Conservation (phyloP, 768 basidiomycete genomes). For the Auriscalpium vulgare region DNA sequence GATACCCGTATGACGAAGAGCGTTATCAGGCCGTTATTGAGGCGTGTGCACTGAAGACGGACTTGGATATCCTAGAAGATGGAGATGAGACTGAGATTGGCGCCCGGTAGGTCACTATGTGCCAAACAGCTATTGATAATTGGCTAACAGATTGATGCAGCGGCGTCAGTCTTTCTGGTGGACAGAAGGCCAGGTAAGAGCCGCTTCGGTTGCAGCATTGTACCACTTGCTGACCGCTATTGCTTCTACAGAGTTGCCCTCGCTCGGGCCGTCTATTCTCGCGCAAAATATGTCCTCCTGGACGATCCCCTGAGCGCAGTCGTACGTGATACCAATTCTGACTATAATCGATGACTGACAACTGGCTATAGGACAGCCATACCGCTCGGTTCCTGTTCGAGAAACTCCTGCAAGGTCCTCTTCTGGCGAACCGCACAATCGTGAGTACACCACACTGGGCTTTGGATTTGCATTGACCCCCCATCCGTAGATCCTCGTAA, state of each 20-base stretch:
- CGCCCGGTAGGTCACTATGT: conserved; percentile 34
- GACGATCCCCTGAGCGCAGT: conserved; percentile 82
- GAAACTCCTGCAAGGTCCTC: conserved; percentile 54
- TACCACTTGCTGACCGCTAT: no score
- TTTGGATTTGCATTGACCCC: neutral
- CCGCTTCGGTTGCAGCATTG: no score
- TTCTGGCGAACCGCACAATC: conserved; percentile 63
- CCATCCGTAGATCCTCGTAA: conserved; percentile 50
- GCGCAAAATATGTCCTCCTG: conserved; percentile 45
- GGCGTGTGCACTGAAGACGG: conserved; percentile 74
- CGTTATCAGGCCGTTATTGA: conserved; percentile 73
- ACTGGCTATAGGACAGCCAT: conserved; percentile 48
- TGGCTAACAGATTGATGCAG: conserved; percentile 21
- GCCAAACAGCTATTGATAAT: neutral
- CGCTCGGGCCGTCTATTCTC: conserved; percentile 74
- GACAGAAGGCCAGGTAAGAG: conserved; percentile 68
- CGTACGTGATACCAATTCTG: conserved; percentile 33
- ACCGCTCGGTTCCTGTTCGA: conserved; percentile 59
- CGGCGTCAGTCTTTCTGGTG: conserved; percentile 72
- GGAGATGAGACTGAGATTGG: conserved; percentile 86
- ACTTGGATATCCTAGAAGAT: conserved; percentile 78
- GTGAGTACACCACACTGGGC: conserved; percentile 23
- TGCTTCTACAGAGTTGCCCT: conserved; percentile 54
- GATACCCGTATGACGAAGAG: conserved; percentile 48
- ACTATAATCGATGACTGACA: neutral